These are phyloP conservation scores for Stachybotrys chlorohalonatus DNA, from an alignment of 2,329 filamentous ascomycete species.

Conservation along the genomic window DNA sequence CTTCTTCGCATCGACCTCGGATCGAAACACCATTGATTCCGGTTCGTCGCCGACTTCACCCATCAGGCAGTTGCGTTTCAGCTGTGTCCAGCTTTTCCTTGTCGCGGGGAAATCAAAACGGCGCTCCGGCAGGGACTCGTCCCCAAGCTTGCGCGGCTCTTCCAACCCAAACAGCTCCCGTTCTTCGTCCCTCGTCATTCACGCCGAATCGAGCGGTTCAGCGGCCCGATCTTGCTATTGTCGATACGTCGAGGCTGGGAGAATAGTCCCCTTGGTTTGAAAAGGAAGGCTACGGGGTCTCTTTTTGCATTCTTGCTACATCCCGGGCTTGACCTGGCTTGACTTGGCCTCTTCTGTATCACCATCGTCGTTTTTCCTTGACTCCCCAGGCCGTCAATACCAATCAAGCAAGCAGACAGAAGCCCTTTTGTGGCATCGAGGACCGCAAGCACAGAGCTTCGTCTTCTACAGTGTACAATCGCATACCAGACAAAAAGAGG, in stretches of 20 bases:
- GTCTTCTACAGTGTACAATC: constrained; percentile 37
- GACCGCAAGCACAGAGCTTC: constrained; percentile 55
- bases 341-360: not conserved
- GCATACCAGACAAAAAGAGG: constrained; percentile 9
- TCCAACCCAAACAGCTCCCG: not conserved
- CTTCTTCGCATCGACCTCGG: not conserved
- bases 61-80: not conserved
- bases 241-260: not conserved
- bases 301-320: not conserved
- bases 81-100: too few relatives aligned
- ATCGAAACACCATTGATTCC: not conserved
- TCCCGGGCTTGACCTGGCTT: not conserved
- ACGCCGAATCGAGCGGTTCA: not conserved
- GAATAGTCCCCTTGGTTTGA: not conserved
- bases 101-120: too few relatives aligned
- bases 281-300: not conserved
- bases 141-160: not conserved
- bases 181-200: not conserved
- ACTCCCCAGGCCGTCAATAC: not conserved
- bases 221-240: not conserved
- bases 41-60: not conserved
- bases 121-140: not conserved
- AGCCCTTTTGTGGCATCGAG: constrained; percentile 6
- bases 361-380: not conserved
- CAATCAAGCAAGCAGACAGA: not conserved